phyloP scores from a whole-genome alignment of 2,329 filamentous ascomycete species.

The Microdochium paspali region DNA sequence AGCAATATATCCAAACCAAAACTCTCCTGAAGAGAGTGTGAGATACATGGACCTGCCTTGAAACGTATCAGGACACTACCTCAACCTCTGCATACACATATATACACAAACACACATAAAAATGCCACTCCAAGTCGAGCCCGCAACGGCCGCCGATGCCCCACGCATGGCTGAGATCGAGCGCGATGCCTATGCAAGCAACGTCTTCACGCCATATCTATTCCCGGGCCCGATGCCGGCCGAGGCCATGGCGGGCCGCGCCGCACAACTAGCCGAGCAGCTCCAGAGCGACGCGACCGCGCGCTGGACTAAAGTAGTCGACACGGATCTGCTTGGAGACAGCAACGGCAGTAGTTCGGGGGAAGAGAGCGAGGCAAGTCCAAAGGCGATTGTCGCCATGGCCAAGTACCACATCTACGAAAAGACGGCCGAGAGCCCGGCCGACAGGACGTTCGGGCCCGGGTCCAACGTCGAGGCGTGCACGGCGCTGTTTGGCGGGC shows the following conservation, averaged over 20 bases:
- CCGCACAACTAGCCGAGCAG: conserved; percentile 9
- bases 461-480: conserved; percentile 21
- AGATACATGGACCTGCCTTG: too few species aligned
- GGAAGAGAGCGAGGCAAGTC: conserved; percentile 8
- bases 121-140: conserved; percentile 28
- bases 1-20: too few species aligned
- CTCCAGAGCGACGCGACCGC: conserved; percentile 12
- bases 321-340: too few species aligned
- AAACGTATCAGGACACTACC: too few species aligned
- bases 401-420: conserved; percentile 19
- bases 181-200: conserved; percentile 22
- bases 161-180: conserved; percentile 26
- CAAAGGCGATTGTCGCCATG: conserved; percentile 20
- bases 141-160: conserved; percentile 24
- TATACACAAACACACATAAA: too few species aligned
- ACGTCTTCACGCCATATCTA: conserved; percentile 19
- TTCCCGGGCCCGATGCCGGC: conserved; percentile 21
- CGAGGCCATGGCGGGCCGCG: conserved; percentile 11
- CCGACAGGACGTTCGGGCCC: conserved; percentile 10
- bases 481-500: conserved; percentile 16
- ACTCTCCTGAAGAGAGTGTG: too few species aligned
- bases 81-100: too few species aligned
- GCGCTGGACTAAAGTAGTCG: conserved; percentile 21
- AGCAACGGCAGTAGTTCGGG: too few species aligned
- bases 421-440: conserved; percentile 8